phyloP scores from a whole-genome alignment of 1,139 yeast species.

The Scheffersomyces cryptocercus region DNA sequence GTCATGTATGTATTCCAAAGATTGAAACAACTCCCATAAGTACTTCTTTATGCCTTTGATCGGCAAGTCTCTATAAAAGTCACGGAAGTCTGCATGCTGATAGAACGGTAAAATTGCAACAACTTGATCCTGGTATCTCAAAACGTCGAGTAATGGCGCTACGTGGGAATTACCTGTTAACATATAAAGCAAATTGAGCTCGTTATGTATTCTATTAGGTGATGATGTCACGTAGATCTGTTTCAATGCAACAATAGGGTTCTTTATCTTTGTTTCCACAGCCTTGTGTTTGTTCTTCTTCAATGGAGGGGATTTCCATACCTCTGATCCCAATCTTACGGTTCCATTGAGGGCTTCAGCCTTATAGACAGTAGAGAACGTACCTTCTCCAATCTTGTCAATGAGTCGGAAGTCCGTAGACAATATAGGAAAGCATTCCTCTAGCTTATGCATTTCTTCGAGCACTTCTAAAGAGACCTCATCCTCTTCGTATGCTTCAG shows the following conservation, averaged over 20 bases:
- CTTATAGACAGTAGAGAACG: constrained; percentile 87
- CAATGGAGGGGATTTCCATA: constrained; percentile 51
- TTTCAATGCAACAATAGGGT: constrained; percentile 82
- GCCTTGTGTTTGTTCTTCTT: constrained; percentile 19
- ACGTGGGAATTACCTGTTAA: constrained; percentile 71
- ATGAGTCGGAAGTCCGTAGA: constrained; percentile 61
- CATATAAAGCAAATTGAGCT: constrained; percentile 70
- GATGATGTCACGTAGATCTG: constrained; percentile 95
- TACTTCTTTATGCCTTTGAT: constrained; percentile 78
- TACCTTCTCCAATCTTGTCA: constrained; percentile 94
- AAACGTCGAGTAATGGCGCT: constrained; percentile 86
- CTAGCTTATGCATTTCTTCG: constrained; percentile 68
- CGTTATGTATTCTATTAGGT: constrained; percentile 86
- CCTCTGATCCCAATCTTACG: constrained; percentile 37
- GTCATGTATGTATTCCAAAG: constrained; percentile 73
- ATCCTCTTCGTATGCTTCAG: constrained; percentile 35
- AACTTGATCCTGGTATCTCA: constrained; percentile 87
- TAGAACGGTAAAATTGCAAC: constrained; percentile 90
- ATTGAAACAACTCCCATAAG: constrained; percentile 75
- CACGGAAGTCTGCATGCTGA: constrained; percentile 88
- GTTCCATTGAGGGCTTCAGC: constrained; percentile 68
- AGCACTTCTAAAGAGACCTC: constrained; percentile 53
- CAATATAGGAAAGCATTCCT: constrained; percentile 63
- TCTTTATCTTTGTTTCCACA: constrained; percentile 21
- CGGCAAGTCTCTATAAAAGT: constrained; percentile 78